Percentiles rank a stretch among this genome's conserved stretches.
Conservation (phyloP, 352 stramenopile species). For the Pythium biforme region DNA sequence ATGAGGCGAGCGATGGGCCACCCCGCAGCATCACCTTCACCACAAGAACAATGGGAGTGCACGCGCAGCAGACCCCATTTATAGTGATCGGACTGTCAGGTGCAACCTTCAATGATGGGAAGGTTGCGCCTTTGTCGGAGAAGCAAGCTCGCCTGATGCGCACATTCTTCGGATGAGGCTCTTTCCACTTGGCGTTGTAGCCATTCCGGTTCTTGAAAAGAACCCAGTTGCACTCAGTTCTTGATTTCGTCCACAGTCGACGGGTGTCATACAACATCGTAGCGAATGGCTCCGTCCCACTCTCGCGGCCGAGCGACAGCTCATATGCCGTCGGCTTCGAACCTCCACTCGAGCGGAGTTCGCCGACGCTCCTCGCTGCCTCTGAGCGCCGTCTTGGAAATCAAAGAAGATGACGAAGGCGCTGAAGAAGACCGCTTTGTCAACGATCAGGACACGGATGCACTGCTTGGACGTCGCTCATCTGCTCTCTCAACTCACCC, state of each 20-base stretch:
- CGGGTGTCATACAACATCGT: neutral
- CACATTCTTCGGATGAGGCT: neutral
- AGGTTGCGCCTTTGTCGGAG: neutral
- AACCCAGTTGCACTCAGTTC: constrained; percentile 5
- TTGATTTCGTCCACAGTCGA: neutral
- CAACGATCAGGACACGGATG: constrained; percentile 15
- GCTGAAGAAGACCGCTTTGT: constrained; percentile 18
- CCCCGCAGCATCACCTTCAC: neutral
- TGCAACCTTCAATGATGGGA: neutral
- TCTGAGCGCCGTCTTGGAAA: constrained; percentile 21
- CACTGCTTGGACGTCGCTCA: constrained; percentile 7
- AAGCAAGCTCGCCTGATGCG: neutral
- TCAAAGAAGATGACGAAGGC: constrained; percentile 24
- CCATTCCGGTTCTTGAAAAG: constrained; percentile 4
- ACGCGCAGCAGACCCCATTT: constrained; percentile 1
- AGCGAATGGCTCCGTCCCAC: neutral
- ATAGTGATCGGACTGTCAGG: neutral
- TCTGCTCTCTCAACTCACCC: constrained; percentile 12
- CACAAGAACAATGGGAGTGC: neutral
- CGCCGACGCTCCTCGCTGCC: constrained; percentile 21
- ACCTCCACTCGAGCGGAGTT: constrained; percentile 11
- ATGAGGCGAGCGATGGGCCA: neutral
- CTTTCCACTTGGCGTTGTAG: neutral
- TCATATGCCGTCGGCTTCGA: neutral
- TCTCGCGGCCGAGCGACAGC: neutral